phyloP scores from a whole-genome alignment of 202 grass and related monocot species.

The Schoenoplectus triqueter region DNA sequence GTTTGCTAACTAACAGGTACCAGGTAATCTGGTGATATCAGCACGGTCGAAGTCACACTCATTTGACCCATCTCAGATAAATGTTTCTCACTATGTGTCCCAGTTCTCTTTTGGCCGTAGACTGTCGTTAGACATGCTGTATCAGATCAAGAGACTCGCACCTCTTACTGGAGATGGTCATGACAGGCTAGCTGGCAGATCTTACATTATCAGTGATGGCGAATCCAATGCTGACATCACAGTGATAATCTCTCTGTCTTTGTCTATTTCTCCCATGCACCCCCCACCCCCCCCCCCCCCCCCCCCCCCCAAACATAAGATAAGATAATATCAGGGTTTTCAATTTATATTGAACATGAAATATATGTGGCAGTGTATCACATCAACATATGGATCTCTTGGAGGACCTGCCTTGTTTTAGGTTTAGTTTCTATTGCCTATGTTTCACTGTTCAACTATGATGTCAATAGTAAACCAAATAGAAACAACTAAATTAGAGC shows the following conservation, averaged over 20 bases:
- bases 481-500: background rate
- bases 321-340: background rate
- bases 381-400: background rate
- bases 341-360: background rate
- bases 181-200: conserved; percentile 81
- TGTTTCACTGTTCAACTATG: too few relatives aligned
- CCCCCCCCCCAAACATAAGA: background rate
- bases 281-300: background rate
- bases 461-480: background rate
- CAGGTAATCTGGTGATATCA: conserved; percentile 90
- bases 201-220: conserved; percentile 64
- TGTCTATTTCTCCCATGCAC: background rate
- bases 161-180: conserved; percentile 73
- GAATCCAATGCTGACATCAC: conserved; percentile 81
- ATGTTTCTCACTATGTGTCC: conserved; percentile 88
- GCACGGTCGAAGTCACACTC: conserved; percentile 91
- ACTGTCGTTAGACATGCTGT: conserved; percentile 57
- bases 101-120: conserved; percentile 91
- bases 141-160: conserved; percentile 77
- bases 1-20: conserved; percentile 57
- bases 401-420: background rate
- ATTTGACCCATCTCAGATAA: conserved; percentile 96
- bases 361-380: background rate
- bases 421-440: background rate
- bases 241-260: conserved; percentile 41